Conservation (phyloP, 108 stramenopile genomes). For the Skeletonema marinoi region DNA sequence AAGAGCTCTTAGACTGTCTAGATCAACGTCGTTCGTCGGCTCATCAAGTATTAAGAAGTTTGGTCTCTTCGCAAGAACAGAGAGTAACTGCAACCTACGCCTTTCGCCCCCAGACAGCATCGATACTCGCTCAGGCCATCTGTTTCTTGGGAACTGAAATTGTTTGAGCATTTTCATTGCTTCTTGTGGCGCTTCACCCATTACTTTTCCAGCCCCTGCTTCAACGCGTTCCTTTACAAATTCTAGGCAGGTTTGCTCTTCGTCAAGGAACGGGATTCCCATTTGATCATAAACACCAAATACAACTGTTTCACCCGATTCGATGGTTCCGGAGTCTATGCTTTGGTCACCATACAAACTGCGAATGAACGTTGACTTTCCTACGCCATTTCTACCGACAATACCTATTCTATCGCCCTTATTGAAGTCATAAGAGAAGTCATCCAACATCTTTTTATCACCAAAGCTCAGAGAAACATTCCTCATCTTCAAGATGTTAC, state of each 20-base stretch:
- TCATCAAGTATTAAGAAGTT: constrained; percentile 67
- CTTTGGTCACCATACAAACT: constrained; percentile 63
- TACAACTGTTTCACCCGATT: constrained; percentile 81
- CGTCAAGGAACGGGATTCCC: constrained; percentile 65
- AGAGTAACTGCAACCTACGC: constrained; percentile 77
- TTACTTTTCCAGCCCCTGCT: constrained; percentile 36
- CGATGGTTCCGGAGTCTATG: constrained; percentile 62
- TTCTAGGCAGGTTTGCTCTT: constrained; percentile 71
- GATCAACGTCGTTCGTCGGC: constrained; percentile 36
- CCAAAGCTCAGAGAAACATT: constrained; percentile 73
- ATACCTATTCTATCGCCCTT: constrained; percentile 81
- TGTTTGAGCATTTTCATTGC: constrained; percentile 75
- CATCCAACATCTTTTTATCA: constrained; percentile 67
- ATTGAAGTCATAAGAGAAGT: constrained; percentile 84
- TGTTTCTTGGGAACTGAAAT: constrained; percentile 69
- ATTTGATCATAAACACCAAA: constrained; percentile 86
- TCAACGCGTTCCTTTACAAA: constrained; percentile 78
- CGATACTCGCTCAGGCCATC: constrained; percentile 78
- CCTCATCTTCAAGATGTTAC: constrained; percentile 64
- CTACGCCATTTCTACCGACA: constrained; percentile 84
- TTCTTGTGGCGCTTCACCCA: constrained; percentile 67
- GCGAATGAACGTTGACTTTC: constrained; percentile 76
- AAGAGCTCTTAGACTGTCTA: constrained; percentile 81
- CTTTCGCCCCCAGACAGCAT: constrained; percentile 84
- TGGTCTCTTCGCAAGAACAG: constrained; percentile 72